Evolutionary conservation across 2,329 filamentous ascomycete genomes (phyloP).

Genomic region (Hypoxylon sp.): DNA sequence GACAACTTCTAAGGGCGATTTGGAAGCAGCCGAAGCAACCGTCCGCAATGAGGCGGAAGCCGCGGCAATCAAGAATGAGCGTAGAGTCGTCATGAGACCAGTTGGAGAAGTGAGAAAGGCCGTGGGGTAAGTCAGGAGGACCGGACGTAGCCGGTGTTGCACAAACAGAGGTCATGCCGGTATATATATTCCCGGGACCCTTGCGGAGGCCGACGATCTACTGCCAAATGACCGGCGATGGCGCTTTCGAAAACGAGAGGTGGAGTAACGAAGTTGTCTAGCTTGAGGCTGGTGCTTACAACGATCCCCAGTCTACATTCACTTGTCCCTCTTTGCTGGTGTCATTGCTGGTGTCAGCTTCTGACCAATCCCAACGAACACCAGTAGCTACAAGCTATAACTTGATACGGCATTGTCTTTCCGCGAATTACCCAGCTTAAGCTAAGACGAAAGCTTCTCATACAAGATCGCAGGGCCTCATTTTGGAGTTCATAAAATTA

Average conservation of each 20-base stretch:
- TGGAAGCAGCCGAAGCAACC: not conserved
- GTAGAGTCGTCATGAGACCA: not conserved
- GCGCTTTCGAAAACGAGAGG: not conserved
- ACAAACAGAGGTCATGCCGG: not conserved
- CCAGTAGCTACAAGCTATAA: not conserved
- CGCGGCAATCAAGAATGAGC: not conserved
- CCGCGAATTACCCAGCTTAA: not conserved
- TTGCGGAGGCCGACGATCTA: not conserved
- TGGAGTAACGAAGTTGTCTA: not conserved
- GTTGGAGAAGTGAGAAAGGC: not conserved
- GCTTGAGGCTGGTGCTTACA: not conserved
- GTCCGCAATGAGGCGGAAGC: not conserved
- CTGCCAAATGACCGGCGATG: not conserved
- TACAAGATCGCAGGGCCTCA: not conserved
- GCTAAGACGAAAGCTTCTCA: not conserved
- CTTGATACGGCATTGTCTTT: not conserved
- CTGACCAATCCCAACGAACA: not conserved
- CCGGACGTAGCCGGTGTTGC: not conserved
- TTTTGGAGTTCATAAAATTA: not conserved
- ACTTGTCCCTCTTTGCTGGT: not conserved
- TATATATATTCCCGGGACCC: not conserved
- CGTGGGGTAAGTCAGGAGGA: not conserved
- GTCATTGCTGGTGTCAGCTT: not conserved
- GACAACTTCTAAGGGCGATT: constrained; percentile 21
- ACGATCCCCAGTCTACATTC: not conserved